Evolutionary conservation across 2,329 filamentous ascomycete species (phyloP), one percentile per base, ranked within the genome.

Genomic region (Pseudogymnoascus pannorum): DNA sequence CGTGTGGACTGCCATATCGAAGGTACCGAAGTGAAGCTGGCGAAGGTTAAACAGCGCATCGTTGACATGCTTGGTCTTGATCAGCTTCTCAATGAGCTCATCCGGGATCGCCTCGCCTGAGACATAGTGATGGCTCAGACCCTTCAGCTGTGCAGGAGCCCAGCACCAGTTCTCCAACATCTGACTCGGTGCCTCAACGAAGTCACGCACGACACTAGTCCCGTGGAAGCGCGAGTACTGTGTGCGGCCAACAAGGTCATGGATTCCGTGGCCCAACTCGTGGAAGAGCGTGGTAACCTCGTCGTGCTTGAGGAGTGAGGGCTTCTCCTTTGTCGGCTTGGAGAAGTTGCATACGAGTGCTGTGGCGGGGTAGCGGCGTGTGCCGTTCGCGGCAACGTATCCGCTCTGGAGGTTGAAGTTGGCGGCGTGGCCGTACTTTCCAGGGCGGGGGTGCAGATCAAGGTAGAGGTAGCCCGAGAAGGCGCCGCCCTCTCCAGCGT

Each of bases 381-480:
- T 86, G 64, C 88, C 89, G 63, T 91, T 84, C 59, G 82, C 77
- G 62, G 81, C 78, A 61, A 85, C 75, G 74, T 83, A 91, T 22
- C 88, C 88, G 1, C 89, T 88, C 74, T 91, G 86, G 1, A 94
- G 74, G 73, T 87, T 89, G 77, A 94, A 93, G 78, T 93, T 93
- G 69, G 90, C 90, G 5, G 90, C 89, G 70, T 93, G 90, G 14
- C 88, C 87, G 72, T 93, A 93, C 74, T 94, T 94, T 73, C 91
- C 89, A 68, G 86, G 85, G 36, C 90, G 83, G 1, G 89, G 89
- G 73, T 91, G 88, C 18, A 93, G 80, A 73, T 94, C 90, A 12
- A 94, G 82, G 73, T 93, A 93, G 24, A 94, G 80, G 72, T 93
- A 94, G 40, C 90, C 90, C 5, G 90, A 86, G 69, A 94, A 94